Evolutionary conservation across 768 basidiomycete species (phyloP).

Genomic region (Chlorophyllum brunneum): DNA sequence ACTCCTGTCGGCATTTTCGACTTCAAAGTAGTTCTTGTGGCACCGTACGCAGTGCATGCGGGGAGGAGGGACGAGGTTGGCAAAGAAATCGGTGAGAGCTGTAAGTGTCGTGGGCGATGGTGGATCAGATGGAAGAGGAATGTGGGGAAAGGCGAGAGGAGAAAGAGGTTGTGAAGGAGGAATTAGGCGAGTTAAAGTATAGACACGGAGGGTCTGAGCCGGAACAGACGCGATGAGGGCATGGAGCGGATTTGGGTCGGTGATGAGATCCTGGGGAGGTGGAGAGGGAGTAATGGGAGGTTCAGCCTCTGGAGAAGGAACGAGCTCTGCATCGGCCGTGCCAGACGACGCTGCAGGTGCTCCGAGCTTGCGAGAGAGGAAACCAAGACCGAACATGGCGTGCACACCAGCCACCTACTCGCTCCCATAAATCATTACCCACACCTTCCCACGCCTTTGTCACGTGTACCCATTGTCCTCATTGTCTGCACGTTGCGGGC

Average conservation of each 20-base stretch:
- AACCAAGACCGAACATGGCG: conserved; percentile 21
- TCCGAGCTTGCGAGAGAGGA: conserved; percentile 35
- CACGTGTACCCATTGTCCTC: conserved; percentile 11
- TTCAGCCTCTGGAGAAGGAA: conserved; percentile 20
- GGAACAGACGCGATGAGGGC: conserved; percentile 58
- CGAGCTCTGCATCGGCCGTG: conserved; percentile 8
- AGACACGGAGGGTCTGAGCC: conserved; percentile 61
- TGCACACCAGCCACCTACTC: not conserved
- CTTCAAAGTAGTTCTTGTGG: conserved; percentile 63
- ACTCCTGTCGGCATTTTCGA: conserved; percentile 70
- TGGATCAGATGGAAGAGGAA: conserved; percentile 34
- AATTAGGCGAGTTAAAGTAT: conserved; percentile 49
- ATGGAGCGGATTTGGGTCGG: conserved; percentile 40
- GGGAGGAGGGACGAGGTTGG: conserved; percentile 60
- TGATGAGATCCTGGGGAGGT: conserved; percentile 24
- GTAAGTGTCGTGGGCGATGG: conserved; percentile 29
- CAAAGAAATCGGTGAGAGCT: conserved; percentile 55
- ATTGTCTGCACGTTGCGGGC: conserved; percentile 3
- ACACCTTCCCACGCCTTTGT: conserved; percentile 8
- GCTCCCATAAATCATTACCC: not conserved
- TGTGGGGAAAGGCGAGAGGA: conserved; percentile 18
- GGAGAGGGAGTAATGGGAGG: conserved; percentile 37
- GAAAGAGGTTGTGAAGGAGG: conserved; percentile 32
- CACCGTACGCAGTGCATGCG: conserved; percentile 72
- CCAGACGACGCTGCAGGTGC: conserved; percentile 10